These are phyloP conservation scores for Kazachstania sp. DNA, from an alignment of 1,139 yeast species.

Conservation along the genomic window DNA sequence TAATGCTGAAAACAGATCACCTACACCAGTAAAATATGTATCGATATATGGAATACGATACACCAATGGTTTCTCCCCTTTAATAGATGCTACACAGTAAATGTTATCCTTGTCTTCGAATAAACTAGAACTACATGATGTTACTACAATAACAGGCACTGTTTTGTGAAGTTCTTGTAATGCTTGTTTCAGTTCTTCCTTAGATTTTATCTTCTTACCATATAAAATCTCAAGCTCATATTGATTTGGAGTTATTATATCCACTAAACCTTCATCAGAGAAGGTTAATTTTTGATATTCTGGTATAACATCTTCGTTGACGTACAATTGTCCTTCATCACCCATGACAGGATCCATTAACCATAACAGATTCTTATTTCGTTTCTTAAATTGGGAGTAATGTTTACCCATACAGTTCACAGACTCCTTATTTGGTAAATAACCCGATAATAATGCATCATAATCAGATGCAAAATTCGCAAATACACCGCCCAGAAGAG, in stretches of 20 bases:
- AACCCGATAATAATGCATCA: conserved; percentile 50
- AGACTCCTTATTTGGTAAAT: conserved; percentile 44
- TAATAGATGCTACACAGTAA: conserved; percentile 33
- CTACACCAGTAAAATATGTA: conserved; percentile 68
- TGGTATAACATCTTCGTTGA: conserved; percentile 46
- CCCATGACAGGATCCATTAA: conserved; percentile 72
- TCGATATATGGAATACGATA: conserved; percentile 48
- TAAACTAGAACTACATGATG: conserved; percentile 24
- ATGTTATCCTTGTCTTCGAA: conserved; percentile 25
- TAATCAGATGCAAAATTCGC: conserved; percentile 33
- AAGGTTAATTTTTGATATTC: conserved; percentile 41
- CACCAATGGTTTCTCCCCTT: conserved; percentile 17
- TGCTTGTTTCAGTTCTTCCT: conserved; percentile 35
- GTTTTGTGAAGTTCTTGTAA: conserved; percentile 36
- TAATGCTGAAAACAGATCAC: conserved; percentile 59
- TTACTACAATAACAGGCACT: conserved; percentile 28
- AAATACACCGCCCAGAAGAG: conserved; percentile 32
- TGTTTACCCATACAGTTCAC: conserved; percentile 32
- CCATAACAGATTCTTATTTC: conserved; percentile 31
- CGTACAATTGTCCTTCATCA: conserved; percentile 61
- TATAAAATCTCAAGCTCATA: conserved; percentile 57
- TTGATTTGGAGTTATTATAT: conserved; percentile 63
- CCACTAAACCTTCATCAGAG: conserved; percentile 35
- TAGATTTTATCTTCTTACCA: conserved; percentile 36
- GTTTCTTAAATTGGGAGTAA: conserved; percentile 21